phyloP scores from a whole-genome alignment of 345 rosid species.

The Eucalyptus tenuipes region DNA sequence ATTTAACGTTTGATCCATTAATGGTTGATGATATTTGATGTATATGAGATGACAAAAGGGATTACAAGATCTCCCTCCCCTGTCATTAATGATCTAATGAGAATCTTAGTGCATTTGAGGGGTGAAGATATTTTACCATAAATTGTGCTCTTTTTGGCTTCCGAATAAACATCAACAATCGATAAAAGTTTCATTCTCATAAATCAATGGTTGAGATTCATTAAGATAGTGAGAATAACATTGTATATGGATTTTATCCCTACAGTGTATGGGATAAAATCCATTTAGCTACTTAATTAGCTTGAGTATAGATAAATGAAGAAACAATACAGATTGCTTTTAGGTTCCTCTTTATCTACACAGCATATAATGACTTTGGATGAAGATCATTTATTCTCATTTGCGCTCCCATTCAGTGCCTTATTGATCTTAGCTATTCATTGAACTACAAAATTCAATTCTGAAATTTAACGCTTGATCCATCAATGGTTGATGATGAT shows the following conservation, averaged over 20 bases:
- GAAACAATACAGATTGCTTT: neutral
- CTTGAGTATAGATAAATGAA: neutral
- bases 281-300: neutral
- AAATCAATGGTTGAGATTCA: neutral
- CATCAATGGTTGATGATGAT: neutral
- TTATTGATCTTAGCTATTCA: neutral
- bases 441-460: neutral
- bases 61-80: neutral
- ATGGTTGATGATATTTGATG: neutral
- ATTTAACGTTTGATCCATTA: neutral
- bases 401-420: neutral
- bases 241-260: neutral
- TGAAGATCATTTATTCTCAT: neutral
- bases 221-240: neutral
- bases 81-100: neutral
- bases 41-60: neutral
- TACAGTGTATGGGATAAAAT: neutral
- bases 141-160: neutral
- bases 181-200: neutral
- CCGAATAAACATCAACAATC: neutral
- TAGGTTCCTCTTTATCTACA: neutral
- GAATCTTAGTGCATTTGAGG: neutral
- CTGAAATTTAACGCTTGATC: neutral
- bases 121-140: neutral
- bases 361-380: neutral